Evolutionary conservation across 73 alveolate species (phyloP).

Genomic region (Diophrys sp.): DNA sequence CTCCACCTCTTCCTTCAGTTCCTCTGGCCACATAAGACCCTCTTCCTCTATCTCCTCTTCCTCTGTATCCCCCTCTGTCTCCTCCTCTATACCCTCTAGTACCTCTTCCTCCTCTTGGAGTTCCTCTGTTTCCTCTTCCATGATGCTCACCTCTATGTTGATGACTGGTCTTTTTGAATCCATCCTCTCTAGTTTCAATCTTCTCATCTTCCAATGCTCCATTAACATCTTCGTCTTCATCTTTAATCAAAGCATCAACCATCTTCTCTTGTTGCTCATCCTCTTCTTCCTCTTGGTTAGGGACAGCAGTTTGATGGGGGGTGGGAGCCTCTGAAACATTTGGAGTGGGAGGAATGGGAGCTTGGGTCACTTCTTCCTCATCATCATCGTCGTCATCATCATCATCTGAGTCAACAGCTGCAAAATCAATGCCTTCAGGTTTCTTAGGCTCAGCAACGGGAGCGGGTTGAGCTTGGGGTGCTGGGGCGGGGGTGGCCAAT

Average conservation of each 20-base stretch:
- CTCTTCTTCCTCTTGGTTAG: neutral
- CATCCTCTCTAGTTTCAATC: neutral
- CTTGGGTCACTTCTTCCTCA: neutral
- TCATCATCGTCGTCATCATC: neutral
- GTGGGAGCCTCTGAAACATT: neutral
- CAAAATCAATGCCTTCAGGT: neutral
- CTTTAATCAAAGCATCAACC: neutral
- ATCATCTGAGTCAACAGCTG: slow-evolving; percentile 1
- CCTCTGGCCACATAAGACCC: too few relatives aligned
- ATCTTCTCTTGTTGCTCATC: neutral
- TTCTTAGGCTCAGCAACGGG: neutral
- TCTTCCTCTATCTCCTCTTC: neutral
- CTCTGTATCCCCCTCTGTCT: neutral
- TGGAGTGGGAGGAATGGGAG: neutral
- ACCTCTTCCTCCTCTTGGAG: slow-evolving; percentile 1
- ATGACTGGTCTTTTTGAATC: neutral
- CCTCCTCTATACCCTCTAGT: neutral
- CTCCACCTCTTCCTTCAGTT: too few relatives aligned
- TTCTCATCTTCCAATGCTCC: neutral
- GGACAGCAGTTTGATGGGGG: neutral
- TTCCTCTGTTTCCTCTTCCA: neutral
- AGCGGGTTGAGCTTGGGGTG: neutral
- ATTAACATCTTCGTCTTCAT: neutral
- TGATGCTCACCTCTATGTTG: too few relatives aligned
- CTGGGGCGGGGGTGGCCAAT: neutral